These are phyloP conservation scores for Acanthamoeba lenticulata DNA, from an alignment of 208 protist genomes.

Conservation along the genomic window DNA sequence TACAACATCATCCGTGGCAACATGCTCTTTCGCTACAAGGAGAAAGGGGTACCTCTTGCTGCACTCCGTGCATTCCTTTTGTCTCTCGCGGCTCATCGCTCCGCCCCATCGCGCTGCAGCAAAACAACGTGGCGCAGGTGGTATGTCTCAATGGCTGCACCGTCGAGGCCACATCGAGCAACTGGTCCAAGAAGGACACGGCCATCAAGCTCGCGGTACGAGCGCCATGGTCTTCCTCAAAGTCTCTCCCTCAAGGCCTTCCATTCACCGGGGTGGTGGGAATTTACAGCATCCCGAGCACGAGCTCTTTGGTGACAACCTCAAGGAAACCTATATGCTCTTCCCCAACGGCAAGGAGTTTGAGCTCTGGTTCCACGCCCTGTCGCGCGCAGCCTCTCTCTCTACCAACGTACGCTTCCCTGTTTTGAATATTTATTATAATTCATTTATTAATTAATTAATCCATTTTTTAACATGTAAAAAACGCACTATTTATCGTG, in stretches of 20 bases:
- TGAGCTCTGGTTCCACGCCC: constrained; percentile 40
- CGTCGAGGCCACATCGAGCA: not conserved
- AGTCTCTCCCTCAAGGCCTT: not conserved
- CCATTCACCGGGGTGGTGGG: not conserved
- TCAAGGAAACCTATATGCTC: not conserved
- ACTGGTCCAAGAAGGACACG: constrained; percentile 27
- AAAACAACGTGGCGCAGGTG: constrained; percentile 30
- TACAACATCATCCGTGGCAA: constrained; percentile 19
- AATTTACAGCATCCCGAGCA: constrained; percentile 21
- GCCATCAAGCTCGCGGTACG: constrained; percentile 17
- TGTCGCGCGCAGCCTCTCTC: not conserved
- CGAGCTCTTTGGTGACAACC: not conserved
- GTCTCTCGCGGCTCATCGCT: not conserved
- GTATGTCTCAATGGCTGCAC: constrained; percentile 20
- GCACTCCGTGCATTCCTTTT: not conserved
- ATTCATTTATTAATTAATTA: too few species aligned
- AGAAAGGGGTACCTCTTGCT: constrained; percentile 4
- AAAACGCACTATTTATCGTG: too few species aligned
- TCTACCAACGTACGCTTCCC: not conserved
- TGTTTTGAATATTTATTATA: too few species aligned
- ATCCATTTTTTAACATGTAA: too few species aligned
- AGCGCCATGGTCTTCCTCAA: not conserved
- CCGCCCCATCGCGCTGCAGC: not conserved
- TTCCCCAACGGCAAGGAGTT: constrained; percentile 55
- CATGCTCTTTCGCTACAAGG: constrained; percentile 55